A percentile compares a stretch with the other conserved stretches of the same genome.
phyloP scores from a whole-genome alignment of 345 rosid species.

The Pugionium cornutum region DNA sequence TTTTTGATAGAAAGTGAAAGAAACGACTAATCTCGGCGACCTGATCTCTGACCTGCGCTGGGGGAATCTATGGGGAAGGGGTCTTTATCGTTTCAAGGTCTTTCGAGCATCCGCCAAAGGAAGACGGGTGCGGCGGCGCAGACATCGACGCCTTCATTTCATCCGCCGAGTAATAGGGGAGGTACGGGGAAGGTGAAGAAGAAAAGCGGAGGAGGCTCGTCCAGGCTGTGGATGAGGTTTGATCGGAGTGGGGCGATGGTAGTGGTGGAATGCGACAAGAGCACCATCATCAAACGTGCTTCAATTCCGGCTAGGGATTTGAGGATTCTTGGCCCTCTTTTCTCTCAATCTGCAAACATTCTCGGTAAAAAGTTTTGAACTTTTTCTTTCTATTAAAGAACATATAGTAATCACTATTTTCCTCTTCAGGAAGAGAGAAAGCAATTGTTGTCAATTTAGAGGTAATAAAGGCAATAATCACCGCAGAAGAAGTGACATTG shows the following conservation, averaged over 20 bases:
- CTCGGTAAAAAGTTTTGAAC: constrained; percentile 37
- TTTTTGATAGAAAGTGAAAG: neutral
- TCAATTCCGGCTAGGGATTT: constrained; percentile 89
- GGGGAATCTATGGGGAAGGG: constrained; percentile 52
- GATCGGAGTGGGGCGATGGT: constrained; percentile 78
- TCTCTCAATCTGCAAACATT: constrained; percentile 84
- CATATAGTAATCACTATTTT: neutral
- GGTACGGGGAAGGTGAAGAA: constrained; percentile 65
- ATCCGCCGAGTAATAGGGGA: constrained; percentile 22
- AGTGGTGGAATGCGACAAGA: constrained; percentile 82
- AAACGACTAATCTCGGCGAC: constrained; percentile 11
- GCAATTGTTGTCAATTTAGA: constrained; percentile 91
- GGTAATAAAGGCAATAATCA: constrained; percentile 75
- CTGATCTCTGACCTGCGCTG: neutral
- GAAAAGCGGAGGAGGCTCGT: constrained; percentile 66
- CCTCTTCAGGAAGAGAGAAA: constrained; percentile 69
- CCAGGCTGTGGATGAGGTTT: constrained; percentile 89
- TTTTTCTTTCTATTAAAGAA: neutral
- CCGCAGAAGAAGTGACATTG: constrained; percentile 76
- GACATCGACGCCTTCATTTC: constrained; percentile 28
- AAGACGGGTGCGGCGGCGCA: constrained; percentile 41
- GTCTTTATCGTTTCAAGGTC: constrained; percentile 48
- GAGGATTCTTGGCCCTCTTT: constrained; percentile 90
- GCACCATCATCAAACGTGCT: constrained; percentile 65
- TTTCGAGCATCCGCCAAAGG: constrained; percentile 46